phyloP scores from a whole-genome alignment of 306 rosid genomes.

The Vigna reflexopilosa region DNA sequence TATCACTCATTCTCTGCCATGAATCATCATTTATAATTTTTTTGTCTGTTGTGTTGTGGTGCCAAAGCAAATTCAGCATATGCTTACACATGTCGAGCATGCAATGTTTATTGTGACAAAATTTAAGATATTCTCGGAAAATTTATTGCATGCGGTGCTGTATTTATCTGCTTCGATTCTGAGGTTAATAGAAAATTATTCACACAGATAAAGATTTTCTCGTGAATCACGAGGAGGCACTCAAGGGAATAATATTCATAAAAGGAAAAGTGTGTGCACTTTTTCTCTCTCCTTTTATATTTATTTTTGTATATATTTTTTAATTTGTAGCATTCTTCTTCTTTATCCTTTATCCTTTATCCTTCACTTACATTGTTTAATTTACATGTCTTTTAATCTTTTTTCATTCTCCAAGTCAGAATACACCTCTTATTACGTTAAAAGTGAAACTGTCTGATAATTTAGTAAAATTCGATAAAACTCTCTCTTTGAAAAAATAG shows the following conservation, averaged over 20 bases:
- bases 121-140: background rate
- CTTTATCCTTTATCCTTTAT: background rate
- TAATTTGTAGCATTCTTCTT: background rate
- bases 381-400: background rate
- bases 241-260: background rate
- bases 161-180: slow-evolving; percentile 1
- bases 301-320: no score
- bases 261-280: no score
- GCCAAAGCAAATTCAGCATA: slow-evolving; percentile 8
- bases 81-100: slow-evolving; percentile 55
- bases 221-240: background rate
- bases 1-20: background rate
- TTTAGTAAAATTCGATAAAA: background rate
- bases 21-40: slow-evolving; percentile 12
- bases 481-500: background rate
- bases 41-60: background rate
- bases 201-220: background rate
- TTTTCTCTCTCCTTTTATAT: background rate
- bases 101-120: slow-evolving; percentile 23
- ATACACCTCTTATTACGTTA: background rate
- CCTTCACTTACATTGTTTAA: background rate
- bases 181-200: background rate
- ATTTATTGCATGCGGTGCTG: background rate
- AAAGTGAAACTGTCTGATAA: background rate
- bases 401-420: background rate